These are phyloP conservation scores for Stachybotrys chartarum DNA, from an alignment of 2,329 filamentous ascomycete species.

Conservation along the genomic window DNA sequence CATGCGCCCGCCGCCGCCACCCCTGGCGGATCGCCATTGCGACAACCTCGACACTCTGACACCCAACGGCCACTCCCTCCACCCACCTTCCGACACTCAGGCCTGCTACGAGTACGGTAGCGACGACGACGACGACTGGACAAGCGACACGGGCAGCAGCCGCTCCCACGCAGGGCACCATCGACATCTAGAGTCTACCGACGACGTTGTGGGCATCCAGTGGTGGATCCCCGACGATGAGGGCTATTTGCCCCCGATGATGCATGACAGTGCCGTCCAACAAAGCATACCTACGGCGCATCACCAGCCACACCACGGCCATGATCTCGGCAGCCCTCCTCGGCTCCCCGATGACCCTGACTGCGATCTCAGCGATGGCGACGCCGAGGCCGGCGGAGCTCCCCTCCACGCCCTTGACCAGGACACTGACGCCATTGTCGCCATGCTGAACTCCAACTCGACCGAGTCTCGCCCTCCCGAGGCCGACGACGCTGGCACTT, in stretches of 20 bases:
- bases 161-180: not conserved
- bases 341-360: not conserved
- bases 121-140: not conserved
- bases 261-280: not conserved
- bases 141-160: not conserved
- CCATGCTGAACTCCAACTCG: conserved; percentile 2
- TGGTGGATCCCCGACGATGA: not conserved
- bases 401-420: conserved; percentile 9
- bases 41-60: not conserved
- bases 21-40: not conserved
- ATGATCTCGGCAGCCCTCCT: not conserved
- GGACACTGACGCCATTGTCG: conserved; percentile 1
- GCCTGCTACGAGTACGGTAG: not conserved
- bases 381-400: conserved; percentile 17
- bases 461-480: not conserved
- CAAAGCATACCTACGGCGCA: not conserved
- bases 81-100: not conserved
- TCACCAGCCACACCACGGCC: not conserved
- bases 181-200: not conserved
- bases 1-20: not conserved
- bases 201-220: not conserved
- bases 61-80: not conserved
- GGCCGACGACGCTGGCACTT: not conserved
- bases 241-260: not conserved
- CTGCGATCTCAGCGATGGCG: conserved; percentile 23